A percentile compares a stretch with the other conserved stretches of the same genome.
These are phyloP conservation scores for Pseudonectria buxi DNA, from an alignment of 2,329 filamentous ascomycete genomes.

Conservation along the genomic window DNA sequence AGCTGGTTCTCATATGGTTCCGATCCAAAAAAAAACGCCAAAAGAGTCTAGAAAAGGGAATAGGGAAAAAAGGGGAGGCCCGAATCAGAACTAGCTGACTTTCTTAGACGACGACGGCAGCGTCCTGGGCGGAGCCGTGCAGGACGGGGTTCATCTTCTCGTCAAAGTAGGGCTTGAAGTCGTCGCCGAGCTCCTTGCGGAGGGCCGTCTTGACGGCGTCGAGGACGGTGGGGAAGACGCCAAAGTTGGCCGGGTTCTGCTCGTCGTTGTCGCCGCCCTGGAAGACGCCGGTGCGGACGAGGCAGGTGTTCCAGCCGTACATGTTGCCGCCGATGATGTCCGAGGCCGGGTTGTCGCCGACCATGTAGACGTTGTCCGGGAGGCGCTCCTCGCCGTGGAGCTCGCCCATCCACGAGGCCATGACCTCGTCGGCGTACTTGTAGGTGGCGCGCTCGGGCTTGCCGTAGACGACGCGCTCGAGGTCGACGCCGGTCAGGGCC, in stretches of 20 bases:
- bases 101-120: constrained; percentile 15
- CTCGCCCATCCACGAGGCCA: constrained; percentile 67
- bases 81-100: background rate
- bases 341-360: constrained; percentile 66
- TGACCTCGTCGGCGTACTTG: constrained; percentile 54
- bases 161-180: constrained; percentile 69
- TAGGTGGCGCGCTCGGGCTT: constrained; percentile 75
- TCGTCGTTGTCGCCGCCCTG: constrained; percentile 70
- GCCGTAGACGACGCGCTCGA: constrained; percentile 33
- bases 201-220: constrained; percentile 59
- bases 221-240: constrained; percentile 66
- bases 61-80: background rate
- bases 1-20: too few species aligned
- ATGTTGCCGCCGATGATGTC: constrained; percentile 58
- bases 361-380: constrained; percentile 74
- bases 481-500: constrained; percentile 48
- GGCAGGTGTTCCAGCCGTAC: constrained; percentile 76
- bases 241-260: constrained; percentile 70
- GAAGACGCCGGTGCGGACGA: constrained; percentile 73
- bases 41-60: too few species aligned
- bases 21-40: too few species aligned
- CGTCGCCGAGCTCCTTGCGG: constrained; percentile 62
- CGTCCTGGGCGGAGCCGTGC: constrained; percentile 31
- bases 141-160: constrained; percentile 64
- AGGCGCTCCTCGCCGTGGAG: constrained; percentile 65